Evolutionary conservation across 768 basidiomycete species (phyloP), one percentile per base, ranked within the genome.

Genomic region (Lentinula edodes): DNA sequence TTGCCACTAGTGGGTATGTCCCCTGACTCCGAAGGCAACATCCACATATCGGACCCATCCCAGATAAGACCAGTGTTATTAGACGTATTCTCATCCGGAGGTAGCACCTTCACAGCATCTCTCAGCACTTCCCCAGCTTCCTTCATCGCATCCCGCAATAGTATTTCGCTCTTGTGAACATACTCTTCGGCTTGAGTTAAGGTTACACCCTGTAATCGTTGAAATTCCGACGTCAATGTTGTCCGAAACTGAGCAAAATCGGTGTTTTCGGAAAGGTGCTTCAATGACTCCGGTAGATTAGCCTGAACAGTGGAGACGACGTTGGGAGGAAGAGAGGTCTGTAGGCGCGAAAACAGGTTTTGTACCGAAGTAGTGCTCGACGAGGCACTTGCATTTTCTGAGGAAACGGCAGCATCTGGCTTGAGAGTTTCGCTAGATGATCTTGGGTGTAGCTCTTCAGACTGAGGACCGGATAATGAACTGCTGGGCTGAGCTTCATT

Each of bases 21-120:
- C 35, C 67, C 72, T 46, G 65, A 63, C 15, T 76, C 77, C 52
- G 74, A 70, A 8, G 83, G 91, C 61, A 94, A 69, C 77, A 88
- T 86, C 88, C 93, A 95, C 70, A 94, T 82, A 72, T 95, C 93
- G 36, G 86, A 75, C 0, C 93, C 94, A 70, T 95, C 94, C 93
- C 93, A 95, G 46, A 84, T 65, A 32, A 87, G 69, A 3, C 81
- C 83, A 2, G 73, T 69, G 36, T 50, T 62, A 62, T 42, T 12
- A 46, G 63, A 53, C 13, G 69, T 23, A 6, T 66, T 75, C 48
- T 81, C 81, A 41, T 90, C 87, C 1, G 95, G 95, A 0, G 95
- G 95, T 13, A 98, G 79, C 55, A 97, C 89, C 72, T 95, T 95
- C 67, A 98, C 93, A 10, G 92, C 93, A 54, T 98, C 95, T 57